A percentile compares a stretch with the other conserved stretches of the same genome.
Evolutionary conservation across 1,284 basidiomycete genomes (phyloP).

Genomic region (Austroboletus novae-zelandiae): DNA sequence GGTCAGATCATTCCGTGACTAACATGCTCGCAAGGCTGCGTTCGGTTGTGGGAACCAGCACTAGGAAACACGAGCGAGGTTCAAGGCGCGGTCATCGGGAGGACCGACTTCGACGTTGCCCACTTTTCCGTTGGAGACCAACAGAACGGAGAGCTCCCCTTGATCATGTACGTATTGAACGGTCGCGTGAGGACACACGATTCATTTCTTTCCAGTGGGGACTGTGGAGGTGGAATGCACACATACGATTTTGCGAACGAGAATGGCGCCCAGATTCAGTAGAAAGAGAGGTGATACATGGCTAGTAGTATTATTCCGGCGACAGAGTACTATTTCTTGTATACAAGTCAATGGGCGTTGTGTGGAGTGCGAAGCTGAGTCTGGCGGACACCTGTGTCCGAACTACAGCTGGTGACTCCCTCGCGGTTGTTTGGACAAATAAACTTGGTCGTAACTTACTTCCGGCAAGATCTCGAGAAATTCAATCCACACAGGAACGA

Average conservation of each 20-base stretch:
- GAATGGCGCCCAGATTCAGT: slow-evolving; percentile 21
- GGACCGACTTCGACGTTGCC: slow-evolving; percentile 54
- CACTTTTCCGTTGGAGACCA: slow-evolving; percentile 59
- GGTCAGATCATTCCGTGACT: slow-evolving; percentile 6
- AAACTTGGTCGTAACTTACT: slow-evolving; percentile 20
- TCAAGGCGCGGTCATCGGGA: slow-evolving; percentile 51
- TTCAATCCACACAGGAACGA: slow-evolving; percentile 22
- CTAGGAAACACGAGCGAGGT: slow-evolving; percentile 34
- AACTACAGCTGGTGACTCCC: neutral
- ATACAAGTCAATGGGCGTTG: too few relatives aligned
- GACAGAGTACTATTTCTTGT: too few relatives aligned
- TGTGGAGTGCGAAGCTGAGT: neutral
- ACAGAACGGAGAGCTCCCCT: slow-evolving; percentile 47
- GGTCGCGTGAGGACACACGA: neutral
- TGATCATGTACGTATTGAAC: slow-evolving; percentile 55
- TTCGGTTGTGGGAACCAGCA: slow-evolving; percentile 63
- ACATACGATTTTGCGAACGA: slow-evolving; percentile 28
- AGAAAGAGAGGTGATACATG: neutral
- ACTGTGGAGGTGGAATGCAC: slow-evolving; percentile 33
- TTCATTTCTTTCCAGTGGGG: slow-evolving; percentile 25
- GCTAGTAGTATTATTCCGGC: neutral
- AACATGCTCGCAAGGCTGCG: slow-evolving; percentile 46
- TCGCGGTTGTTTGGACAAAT: slow-evolving; percentile 33
- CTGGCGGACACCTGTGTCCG: neutral
- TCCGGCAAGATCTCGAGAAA: slow-evolving; percentile 10